Conservation (phyloP, 2,329 filamentous ascomycete species). For the Monosporascus sp. region DNA sequence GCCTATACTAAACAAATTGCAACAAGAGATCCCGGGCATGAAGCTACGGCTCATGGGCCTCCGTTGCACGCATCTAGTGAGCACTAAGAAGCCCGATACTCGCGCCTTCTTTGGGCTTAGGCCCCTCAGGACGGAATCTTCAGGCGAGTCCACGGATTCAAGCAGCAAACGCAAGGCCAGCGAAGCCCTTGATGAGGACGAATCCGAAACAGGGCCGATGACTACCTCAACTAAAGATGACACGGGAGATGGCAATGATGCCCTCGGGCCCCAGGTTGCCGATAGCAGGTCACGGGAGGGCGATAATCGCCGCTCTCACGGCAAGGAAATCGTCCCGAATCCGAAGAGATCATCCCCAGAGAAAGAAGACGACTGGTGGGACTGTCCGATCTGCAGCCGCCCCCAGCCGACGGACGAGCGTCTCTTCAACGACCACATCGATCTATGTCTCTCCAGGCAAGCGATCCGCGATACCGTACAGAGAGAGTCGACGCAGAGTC, state of each 20-base stretch:
- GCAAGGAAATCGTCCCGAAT: constrained; percentile 48
- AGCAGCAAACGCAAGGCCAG: constrained; percentile 32
- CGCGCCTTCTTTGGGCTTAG: constrained; percentile 73
- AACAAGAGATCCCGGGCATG: constrained; percentile 76
- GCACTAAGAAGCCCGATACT: constrained; percentile 73
- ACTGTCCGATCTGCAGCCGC: constrained; percentile 80
- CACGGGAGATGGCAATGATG: constrained; percentile 3
- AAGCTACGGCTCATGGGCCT: constrained; percentile 83
- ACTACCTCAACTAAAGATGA: constrained; percentile 45
- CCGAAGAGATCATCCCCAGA: constrained; percentile 29
- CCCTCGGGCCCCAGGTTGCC: constrained; percentile 46
- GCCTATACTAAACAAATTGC: constrained; percentile 77
- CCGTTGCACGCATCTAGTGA: constrained; percentile 80
- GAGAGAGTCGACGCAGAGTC: constrained; percentile 31
- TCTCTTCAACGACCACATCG: constrained; percentile 85
- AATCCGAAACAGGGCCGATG: constrained; percentile 66
- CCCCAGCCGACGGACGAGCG: constrained; percentile 71
- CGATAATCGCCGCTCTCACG: constrained; percentile 32
- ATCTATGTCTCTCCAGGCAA: constrained; percentile 79
- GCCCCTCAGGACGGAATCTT: constrained; percentile 23
- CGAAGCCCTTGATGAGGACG: constrained; percentile 30
- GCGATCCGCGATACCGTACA: constrained; percentile 82
- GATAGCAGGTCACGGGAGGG: constrained; percentile 28
- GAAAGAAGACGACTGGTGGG: constrained; percentile 58
- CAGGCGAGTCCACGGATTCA: constrained; percentile 8